A percentile compares a stretch with the other conserved stretches of the same genome.
Conservation (phyloP, 768 basidiomycete genomes). For the Lactarius hengduanensis region DNA sequence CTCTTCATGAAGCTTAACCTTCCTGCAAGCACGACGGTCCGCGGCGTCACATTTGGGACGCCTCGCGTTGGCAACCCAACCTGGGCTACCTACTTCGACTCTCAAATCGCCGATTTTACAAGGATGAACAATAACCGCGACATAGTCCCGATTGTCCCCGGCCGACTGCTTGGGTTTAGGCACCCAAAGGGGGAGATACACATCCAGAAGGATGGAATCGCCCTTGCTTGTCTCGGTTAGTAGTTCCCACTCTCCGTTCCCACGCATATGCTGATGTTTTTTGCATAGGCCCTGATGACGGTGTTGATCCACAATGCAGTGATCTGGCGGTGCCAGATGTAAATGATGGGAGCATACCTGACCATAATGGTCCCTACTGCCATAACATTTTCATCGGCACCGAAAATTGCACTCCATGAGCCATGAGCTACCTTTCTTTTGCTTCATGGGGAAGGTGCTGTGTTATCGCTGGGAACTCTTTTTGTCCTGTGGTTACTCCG, state of each 20-base stretch:
- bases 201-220: conserved; percentile 14
- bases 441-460: background rate
- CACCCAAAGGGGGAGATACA: conserved; percentile 25
- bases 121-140: conserved; percentile 26
- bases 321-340: conserved; percentile 55
- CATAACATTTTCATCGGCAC: conserved; percentile 57
- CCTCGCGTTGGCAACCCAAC: conserved; percentile 24
- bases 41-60: conserved; percentile 28
- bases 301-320: conserved; percentile 51
- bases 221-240: conserved; percentile 18
- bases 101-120: conserved; percentile 22
- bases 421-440: background rate
- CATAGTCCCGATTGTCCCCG: conserved; percentile 22
- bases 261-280: background rate
- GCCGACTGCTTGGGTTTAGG: conserved; percentile 20
- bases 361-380: conserved; percentile 56
- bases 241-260: background rate
- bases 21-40: conserved; percentile 18
- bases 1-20: conserved; percentile 28
- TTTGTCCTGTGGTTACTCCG: too few relatives aligned
- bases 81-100: conserved; percentile 23
- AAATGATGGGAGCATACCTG: conserved; percentile 33
- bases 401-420: conserved; percentile 35
- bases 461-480: background rate
- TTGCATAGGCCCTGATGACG: conserved; percentile 46